Conservation (phyloP, 2,329 filamentous ascomycete species). For the Clarireedia homoeocarpa region DNA sequence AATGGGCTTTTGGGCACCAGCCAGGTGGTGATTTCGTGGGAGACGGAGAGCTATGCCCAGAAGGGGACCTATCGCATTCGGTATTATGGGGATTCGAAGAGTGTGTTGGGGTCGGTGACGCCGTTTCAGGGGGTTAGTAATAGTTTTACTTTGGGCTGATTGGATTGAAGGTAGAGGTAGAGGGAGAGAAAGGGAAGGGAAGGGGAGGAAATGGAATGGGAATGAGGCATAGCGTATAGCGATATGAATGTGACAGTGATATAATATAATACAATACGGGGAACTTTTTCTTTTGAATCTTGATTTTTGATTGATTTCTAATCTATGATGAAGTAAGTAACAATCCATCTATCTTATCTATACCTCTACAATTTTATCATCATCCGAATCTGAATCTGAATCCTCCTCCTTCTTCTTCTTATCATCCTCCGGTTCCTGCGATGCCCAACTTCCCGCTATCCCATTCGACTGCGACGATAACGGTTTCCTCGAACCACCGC, state of each 20-base stretch:
- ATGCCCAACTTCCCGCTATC: constrained; percentile 14
- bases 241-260: no score
- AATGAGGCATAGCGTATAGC: no score
- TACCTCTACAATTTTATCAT: constrained; percentile 30
- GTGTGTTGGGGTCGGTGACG: constrained; percentile 48
- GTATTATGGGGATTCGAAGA: constrained; percentile 82
- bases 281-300: not conserved
- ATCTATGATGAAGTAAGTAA: not conserved
- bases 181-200: no score
- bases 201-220: no score
- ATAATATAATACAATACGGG: no score
- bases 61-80: constrained; percentile 66
- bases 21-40: constrained; percentile 74
- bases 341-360: constrained; percentile 10
- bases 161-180: no score
- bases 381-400: constrained; percentile 22
- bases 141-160: constrained; percentile 33
- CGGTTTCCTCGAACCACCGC: constrained; percentile 4
- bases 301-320: not conserved
- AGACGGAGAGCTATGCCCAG: constrained; percentile 54
- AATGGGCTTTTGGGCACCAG: constrained; percentile 65
- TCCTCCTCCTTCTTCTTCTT: constrained; percentile 15
- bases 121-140: constrained; percentile 63
- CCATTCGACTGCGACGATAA: constrained; percentile 9
- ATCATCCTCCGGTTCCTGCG: constrained; percentile 8